These are phyloP conservation scores for Lactarius deliciosus DNA, from an alignment of 768 basidiomycete species.

Conservation along the genomic window DNA sequence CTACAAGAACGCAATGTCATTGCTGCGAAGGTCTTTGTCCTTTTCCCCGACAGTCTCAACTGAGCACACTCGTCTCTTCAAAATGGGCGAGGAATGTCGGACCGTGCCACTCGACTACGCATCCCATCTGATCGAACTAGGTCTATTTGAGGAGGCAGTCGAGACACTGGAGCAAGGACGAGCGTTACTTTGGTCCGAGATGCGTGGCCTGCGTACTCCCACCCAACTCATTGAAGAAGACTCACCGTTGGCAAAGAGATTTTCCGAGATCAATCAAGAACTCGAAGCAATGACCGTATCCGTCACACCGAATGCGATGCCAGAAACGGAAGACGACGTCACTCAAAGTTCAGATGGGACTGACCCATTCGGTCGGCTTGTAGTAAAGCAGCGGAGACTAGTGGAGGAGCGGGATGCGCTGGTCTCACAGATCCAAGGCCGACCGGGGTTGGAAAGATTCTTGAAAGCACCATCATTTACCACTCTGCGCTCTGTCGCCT, in stretches of 20 bases:
- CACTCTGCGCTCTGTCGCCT: neutral
- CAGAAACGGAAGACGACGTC: no score
- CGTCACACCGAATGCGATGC: no score
- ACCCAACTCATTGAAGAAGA: neutral
- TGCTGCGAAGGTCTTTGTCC: neutral
- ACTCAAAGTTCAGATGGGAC: no score
- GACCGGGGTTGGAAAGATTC: neutral
- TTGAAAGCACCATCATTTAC: neutral
- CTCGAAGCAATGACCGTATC: no score
- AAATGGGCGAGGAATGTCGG: neutral
- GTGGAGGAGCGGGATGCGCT: no score
- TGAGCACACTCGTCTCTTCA: neutral
- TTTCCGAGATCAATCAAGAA: no score
- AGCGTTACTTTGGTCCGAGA: neutral
- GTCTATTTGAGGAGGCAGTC: neutral
- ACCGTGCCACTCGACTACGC: neutral
- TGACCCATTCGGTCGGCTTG: neutral
- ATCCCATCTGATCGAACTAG: neutral
- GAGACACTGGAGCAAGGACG: conserved; percentile 1
- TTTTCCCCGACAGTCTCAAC: no score
- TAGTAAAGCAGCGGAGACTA: no score
- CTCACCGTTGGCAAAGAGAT: neutral
- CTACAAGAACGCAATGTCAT: neutral
- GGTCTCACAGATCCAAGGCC: neutral
- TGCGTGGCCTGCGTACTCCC: neutral